Evolutionary conservation across 768 basidiomycete species (phyloP), one percentile per base, ranked within the genome.

Genomic region (Kwoniella dendrophila): DNA sequence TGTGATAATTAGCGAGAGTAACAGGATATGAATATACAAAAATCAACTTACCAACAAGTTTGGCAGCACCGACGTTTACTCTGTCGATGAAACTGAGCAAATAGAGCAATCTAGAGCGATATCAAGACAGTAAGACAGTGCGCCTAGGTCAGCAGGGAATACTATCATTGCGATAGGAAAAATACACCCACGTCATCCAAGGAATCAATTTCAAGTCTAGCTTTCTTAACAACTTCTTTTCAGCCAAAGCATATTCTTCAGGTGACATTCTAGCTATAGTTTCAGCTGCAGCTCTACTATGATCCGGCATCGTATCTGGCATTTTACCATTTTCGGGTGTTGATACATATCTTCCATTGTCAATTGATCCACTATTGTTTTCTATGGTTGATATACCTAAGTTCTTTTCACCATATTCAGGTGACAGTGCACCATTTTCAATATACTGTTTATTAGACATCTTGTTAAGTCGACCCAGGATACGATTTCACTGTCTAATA

Each of bases 111-210:
- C 59, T 61, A 32, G 6, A 24, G 34, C 26, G 34, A 53, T 32
- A 32, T 38, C 12, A 12, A 20, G n/a, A 30, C 26, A 11, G 8
- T 34, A 14, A 30, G 16, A 32, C 51, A 38, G 22, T 32, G 3
- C 29, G 4, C 34, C n/a, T n/a, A n/a, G n/a, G n/a, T n/a, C n/a
- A n/a, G n/a, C n/a, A n/a, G n/a, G n/a, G n/a, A n/a, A n/a, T n/a
- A n/a, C n/a, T n/a, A n/a, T n/a, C n/a, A n/a, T n/a, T n/a, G n/a
- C n/a, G n/a, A n/a, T n/a, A n/a, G n/a, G n/a, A n/a, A n/a, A n/a
- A n/a, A n/a, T n/a, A n/a, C n/a, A 43, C 72, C 55, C 68, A 75
- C 76, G 75, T 77, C 71, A 78, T 75, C 77, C 77, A 78, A 14
- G 77, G 77, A n/a, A 78, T 73, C 48, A 78, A 55, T 26, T 63